phyloP scores from a whole-genome alignment of 2,329 filamentous ascomycete species.

The Diaporthe citri region DNA sequence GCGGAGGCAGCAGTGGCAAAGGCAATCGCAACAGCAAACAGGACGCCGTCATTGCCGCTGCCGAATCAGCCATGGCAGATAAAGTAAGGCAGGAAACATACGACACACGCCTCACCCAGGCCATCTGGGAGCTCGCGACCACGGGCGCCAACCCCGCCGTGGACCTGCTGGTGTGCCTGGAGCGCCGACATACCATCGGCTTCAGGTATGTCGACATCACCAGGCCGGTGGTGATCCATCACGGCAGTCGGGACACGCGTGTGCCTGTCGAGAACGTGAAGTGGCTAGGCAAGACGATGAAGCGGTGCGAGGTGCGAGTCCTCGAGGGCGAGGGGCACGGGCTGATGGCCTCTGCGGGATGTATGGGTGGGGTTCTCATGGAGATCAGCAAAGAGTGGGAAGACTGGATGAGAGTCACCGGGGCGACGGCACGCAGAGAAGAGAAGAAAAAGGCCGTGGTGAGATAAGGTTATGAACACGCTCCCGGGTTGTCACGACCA shows the following conservation, averaged over 20 bases:
- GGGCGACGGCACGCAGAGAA: slow-evolving; percentile 24
- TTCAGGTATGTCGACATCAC: slow-evolving; percentile 98
- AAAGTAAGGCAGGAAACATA: slow-evolving; percentile 81
- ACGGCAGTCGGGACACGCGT: slow-evolving; percentile 89
- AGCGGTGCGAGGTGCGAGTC: slow-evolving; percentile 89
- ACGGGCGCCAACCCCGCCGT: slow-evolving; percentile 93
- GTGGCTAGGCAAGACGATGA: slow-evolving; percentile 96
- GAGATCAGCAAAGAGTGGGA: slow-evolving; percentile 97
- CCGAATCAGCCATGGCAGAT: slow-evolving; percentile 73
- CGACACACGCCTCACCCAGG: slow-evolving; percentile 87
- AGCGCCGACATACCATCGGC: slow-evolving; percentile 90
- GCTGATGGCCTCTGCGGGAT: slow-evolving; percentile 91
- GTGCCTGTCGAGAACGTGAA: slow-evolving; percentile 95
- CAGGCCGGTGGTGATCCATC: slow-evolving; percentile 90
- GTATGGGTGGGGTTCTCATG: slow-evolving; percentile 95
- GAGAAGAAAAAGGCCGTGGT: slow-evolving; percentile 30
- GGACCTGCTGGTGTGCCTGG: slow-evolving; percentile 91
- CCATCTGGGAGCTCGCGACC: slow-evolving; percentile 94
- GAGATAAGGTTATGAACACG: slow-evolving; percentile 19
- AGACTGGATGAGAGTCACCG: slow-evolving; percentile 78
- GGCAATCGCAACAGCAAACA: slow-evolving; percentile 39
- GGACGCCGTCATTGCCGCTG: slow-evolving; percentile 60
- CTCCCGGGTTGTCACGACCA: not conserved
- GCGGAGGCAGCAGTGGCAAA: slow-evolving; percentile 8
- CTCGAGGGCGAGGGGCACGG: slow-evolving; percentile 94